Evolutionary conservation across 2,329 filamentous ascomycete species (phyloP), one percentile per base, ranked within the genome.

Genomic region (Penicillium freii): DNA sequence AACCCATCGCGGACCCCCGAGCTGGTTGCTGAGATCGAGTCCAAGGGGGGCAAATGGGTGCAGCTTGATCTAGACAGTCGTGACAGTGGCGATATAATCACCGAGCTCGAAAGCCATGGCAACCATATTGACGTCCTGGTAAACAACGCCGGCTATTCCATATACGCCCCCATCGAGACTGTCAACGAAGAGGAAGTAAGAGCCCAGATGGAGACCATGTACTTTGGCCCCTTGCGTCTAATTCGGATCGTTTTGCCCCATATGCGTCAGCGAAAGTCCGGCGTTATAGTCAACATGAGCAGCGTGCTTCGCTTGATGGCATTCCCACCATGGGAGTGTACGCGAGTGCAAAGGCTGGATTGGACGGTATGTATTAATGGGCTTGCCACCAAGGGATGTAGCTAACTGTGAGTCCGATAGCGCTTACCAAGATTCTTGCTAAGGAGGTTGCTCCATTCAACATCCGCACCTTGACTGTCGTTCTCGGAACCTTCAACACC

Each of bases 311-410:
- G 2, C 19, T 68, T 19, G 59, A 64, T 38, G 62, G 61, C 1
- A 47, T 60, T 40, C 59, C 63, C 15, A 57, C 65, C 8, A 67
- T 66, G 38, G 63, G 62, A 0, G 63, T 70, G 29, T 74, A 74
- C 46, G 57, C 68, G 1, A 65, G 59, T 1, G 61, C 58, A 13
- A 72, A 72, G 51, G 66, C 66, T 62, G 67, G 66, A 13, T 48
- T 72, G 15, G 69, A 71, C 53, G 67, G 66, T 69, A 58, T 25
- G 27, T 33, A 29, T n/a, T 5, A 33, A 19, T 17, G 7, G 17
- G 4, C 13, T 4, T 46, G 2, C 3, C 1, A 0, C 23, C 2
- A n/a, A 17, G 4, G 17, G 17, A 7, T 9, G 17, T 36, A 2
- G 39, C 15, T 51, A 21, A 42, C 19, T 43, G 5, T 29, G 13